phyloP scores from a whole-genome alignment of 2,329 filamentous ascomycete species.

The Pseudogymnoascus sp. region DNA sequence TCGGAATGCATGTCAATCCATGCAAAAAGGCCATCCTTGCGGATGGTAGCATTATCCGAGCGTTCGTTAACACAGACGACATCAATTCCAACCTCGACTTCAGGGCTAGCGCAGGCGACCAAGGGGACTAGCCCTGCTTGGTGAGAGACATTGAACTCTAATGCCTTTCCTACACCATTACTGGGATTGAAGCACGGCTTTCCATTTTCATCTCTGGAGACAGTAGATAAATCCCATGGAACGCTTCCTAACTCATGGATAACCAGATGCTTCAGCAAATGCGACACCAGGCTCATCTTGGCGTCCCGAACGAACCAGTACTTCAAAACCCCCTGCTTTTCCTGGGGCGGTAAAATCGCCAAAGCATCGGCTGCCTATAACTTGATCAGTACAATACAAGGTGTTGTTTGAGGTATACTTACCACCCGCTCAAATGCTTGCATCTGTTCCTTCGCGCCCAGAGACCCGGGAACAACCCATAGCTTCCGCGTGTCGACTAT shows the following conservation, averaged over 20 bases:
- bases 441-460: conserved; percentile 29
- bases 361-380: conserved; percentile 46
- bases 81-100: conserved; percentile 57
- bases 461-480: conserved; percentile 41
- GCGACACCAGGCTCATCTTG: conserved; percentile 64
- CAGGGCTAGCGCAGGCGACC: conserved; percentile 37
- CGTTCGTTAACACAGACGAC: conserved; percentile 70
- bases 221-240: conserved; percentile 51
- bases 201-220: conserved; percentile 45
- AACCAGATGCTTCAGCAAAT: conserved; percentile 65
- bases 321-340: conserved; percentile 48
- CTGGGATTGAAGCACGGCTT: conserved; percentile 35
- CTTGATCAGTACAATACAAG: background rate
- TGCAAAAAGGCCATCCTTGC: conserved; percentile 50
- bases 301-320: conserved; percentile 65
- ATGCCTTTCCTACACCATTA: background rate
- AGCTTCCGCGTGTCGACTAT: conserved; percentile 51
- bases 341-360: conserved; percentile 43
- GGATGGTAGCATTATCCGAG: conserved; percentile 50
- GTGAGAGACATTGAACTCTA: conserved; percentile 65
- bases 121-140: conserved; percentile 68
- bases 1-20: conserved; percentile 68
- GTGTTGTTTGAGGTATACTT: background rate
- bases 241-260: conserved; percentile 51
- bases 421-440: conserved; percentile 17